Percentiles rank a stretch among this genome's conserved stretches.
phyloP scores from a whole-genome alignment of 2,329 filamentous ascomycete genomes.

The Ceratocystis cacaofunesta region DNA sequence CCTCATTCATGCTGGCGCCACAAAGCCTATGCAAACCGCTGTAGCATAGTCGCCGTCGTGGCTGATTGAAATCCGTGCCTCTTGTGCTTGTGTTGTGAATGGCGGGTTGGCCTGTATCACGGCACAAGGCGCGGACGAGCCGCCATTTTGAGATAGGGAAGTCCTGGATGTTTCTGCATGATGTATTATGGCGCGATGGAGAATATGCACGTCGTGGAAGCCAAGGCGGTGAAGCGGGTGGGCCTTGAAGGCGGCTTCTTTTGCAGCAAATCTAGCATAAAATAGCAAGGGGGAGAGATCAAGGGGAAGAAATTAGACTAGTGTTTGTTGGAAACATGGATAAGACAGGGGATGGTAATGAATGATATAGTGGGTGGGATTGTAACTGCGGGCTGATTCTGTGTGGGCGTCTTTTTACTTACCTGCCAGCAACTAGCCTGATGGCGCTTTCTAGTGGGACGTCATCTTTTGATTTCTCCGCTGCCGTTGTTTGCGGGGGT shows the following conservation, averaged over 20 bases:
- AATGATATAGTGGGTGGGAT: neutral
- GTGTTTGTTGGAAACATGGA: neutral
- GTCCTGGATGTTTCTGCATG: neutral
- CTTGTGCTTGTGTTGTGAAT: constrained; percentile 24
- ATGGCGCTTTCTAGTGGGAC: constrained; percentile 19
- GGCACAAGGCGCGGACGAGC: constrained; percentile 1
- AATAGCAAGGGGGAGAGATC: no score
- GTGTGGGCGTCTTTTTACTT: neutral
- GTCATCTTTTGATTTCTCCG: neutral
- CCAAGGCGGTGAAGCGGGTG: constrained; percentile 43
- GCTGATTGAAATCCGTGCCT: constrained; percentile 64
- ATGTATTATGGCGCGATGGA: constrained; percentile 6
- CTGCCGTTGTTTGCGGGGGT: neutral
- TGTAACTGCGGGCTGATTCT: neutral
- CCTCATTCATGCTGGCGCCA: neutral
- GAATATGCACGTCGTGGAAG: constrained; percentile 45
- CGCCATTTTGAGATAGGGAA: constrained; percentile 2
- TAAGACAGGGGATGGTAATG: neutral
- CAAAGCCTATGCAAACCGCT: constrained; percentile 45
- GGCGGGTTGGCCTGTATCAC: constrained; percentile 2
- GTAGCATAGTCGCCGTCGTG: constrained; percentile 76
- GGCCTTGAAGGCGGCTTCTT: constrained; percentile 63
- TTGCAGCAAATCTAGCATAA: constrained; percentile 46
- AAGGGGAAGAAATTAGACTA: neutral
- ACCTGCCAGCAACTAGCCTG: constrained; percentile 27